Base-by-base conservation (phyloP, 2,329 filamentous ascomycete species). In the Dactylellina sp. region DNA sequence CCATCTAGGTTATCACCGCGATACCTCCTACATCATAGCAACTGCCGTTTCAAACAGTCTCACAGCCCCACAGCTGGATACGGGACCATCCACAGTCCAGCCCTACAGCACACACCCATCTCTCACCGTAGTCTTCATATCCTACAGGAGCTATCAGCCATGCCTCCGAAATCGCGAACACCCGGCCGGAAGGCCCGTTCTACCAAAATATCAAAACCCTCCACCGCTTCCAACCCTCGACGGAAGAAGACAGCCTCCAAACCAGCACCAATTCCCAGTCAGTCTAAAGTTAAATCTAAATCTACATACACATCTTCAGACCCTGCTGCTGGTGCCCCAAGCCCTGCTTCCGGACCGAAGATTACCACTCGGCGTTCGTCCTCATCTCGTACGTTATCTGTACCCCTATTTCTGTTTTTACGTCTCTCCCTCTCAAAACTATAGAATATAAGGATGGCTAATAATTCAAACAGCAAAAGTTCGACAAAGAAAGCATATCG, bases 211-310 rank as follows among this genome's bases (percentile, higher is more conserved):
- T 39, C 18, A 2, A 55, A 55, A 55, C 7, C 50, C 1, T 55
- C 46, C 22, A 24, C 50, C 7, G 24, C 32, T 11, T 24, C 50
- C n/a, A 2, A 24, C 32, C 35, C 50, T 4, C 16, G 50, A 16
- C 50, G 35, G 35, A 39, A 55, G 46, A 50, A 40, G n/a, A 2
- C 20, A 11, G 7, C 46, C 22, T 9, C 28, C 46, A 50, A 55
- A 55, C 50, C 50, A 39, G 32, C 50, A 24, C 25, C 50, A 18
- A 55, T 55, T 32, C 40, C 50, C 18, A 55, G 32, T 2, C 16
- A 32, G 6, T 55, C 50, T 11, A 55, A 55, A 39, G 7, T 18
- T 14, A 55, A 22, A 18, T n/a, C 32, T 11, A 22, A 9, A 16
- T 5, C 49, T 12, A 14, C 49, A 52, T 28, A 9, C 25, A n/a